These are phyloP conservation scores for Colletotrichum theobromicola DNA, from an alignment of 2,329 filamentous ascomycete species.

Conservation along the genomic window DNA sequence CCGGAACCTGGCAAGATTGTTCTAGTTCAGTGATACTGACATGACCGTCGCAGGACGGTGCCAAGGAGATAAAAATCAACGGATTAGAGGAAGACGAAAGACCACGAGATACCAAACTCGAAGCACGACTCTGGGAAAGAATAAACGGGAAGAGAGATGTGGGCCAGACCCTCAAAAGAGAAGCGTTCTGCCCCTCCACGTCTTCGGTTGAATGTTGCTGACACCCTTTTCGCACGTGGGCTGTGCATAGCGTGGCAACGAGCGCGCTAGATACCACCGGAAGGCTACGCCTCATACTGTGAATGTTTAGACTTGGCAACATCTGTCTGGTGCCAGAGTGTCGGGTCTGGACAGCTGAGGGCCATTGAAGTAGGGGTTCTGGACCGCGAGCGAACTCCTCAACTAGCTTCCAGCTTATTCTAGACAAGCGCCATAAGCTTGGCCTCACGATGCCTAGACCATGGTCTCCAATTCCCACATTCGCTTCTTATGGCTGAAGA, in stretches of 20 bases:
- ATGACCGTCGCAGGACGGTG: accelerated
- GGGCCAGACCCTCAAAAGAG: not conserved
- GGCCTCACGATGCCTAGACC: not conserved
- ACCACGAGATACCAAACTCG: accelerated
- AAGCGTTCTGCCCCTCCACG: not conserved
- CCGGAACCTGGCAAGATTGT: accelerated
- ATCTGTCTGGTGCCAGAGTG: not conserved
- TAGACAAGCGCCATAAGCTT: not conserved
- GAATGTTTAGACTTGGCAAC: not conserved
- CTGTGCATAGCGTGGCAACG: not conserved
- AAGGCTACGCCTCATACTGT: not conserved
- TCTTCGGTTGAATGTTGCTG: not conserved
- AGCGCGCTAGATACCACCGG: not conserved
- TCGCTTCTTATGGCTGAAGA: not conserved
- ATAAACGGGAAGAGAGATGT: not conserved
- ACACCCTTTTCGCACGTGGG: not conserved
- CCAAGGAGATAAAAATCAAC: accelerated
- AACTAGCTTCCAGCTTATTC: not conserved
- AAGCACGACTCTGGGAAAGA: accelerated
- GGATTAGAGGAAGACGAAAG: not conserved
- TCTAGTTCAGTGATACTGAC: accelerated
- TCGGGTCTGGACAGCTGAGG: not conserved
- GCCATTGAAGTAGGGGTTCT: accelerated
- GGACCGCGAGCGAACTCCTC: not conserved
- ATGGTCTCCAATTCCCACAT: not conserved